A percentile compares a stretch with the other conserved stretches of the same genome.
Conservation (phyloP, 768 basidiomycete genomes). For the Tylopilus felleus region DNA sequence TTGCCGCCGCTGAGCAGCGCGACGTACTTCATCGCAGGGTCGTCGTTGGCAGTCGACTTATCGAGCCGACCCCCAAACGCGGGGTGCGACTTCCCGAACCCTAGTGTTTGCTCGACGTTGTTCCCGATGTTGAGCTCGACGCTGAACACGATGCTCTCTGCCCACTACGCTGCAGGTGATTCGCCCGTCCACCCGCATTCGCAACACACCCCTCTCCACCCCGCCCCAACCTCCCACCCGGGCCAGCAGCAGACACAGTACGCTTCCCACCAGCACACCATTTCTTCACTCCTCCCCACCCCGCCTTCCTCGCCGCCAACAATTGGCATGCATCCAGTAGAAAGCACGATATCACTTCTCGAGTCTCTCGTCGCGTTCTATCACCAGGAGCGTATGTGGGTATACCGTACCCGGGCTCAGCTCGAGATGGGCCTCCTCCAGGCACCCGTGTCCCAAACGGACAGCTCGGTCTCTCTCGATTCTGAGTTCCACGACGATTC, state of each 20-base stretch:
- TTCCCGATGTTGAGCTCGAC: constrained; percentile 1
- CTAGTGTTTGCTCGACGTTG: not conserved
- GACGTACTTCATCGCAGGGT: constrained; percentile 75
- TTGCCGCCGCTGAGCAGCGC: constrained; percentile 96
- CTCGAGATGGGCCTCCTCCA: constrained; percentile 47
- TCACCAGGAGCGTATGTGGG: constrained; percentile 69
- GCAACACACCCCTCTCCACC: constrained; percentile 29
- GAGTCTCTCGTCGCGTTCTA: constrained; percentile 66
- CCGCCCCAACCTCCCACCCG: constrained; percentile 22
- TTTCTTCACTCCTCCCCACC: constrained; percentile 33
- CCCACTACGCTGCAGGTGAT: constrained; percentile 19
- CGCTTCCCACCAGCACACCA: constrained; percentile 24
- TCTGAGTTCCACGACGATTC: constrained; percentile 21
- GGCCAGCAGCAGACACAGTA: constrained; percentile 23
- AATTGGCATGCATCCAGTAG: constrained; percentile 34
- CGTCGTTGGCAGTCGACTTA: constrained; percentile 8
- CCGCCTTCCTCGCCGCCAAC: constrained; percentile 34
- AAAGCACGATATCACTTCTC: constrained; percentile 54
- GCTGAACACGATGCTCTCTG: constrained; percentile 69
- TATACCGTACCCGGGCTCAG: constrained; percentile 59
- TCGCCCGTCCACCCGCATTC: constrained; percentile 20
- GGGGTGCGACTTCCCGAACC: constrained; percentile 4
- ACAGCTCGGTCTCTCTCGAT: constrained; percentile 7
- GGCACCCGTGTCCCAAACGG: constrained; percentile 4
- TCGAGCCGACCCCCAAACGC: constrained; percentile 20